Base-by-base conservation (phyloP, 192 early-diverging fungal genomes). In the Umbelopsis vinacea region DNA sequence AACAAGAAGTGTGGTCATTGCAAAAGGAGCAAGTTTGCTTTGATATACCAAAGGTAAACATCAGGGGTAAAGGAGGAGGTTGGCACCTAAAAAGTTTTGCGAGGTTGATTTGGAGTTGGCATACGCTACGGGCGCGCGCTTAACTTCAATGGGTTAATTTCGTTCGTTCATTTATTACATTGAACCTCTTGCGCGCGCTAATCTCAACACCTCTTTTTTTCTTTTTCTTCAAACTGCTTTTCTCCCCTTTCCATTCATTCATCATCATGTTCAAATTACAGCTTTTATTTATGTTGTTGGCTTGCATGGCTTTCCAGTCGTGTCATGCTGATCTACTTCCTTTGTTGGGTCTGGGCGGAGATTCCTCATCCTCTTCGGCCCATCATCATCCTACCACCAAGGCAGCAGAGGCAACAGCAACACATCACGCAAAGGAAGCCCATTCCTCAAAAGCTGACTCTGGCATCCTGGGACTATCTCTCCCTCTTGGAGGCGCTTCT, bases 241-340 rank as follows among this genome's bases (percentile, higher is more conserved):
- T 54, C 53, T 54, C 11, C 40, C 48, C 48, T 21, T 63, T 63
- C 57, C 57, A 63, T 63, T 63, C 57, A 10, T 63, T 63, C 57
- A 17, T 63, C 57, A 17, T 5, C 3, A 63, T 63, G 57, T 9
- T 63, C 12, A 63, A 63, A 14, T 33, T 33, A 29, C 33, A 63
- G 26, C 57, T 63, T 37, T 63, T 63, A 63, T 63, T 63, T 29
- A 33, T 26, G 26, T 63, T 63, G 17, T 5, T 63, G 57, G 57
- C 57, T 63, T 63, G 10, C 33, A 26, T 63, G 57, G 57, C 57
- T 63, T 37, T 63, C 57, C 57, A 63, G 33, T 63, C 57, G 57
- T 29, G 29, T 19, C 23, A 63, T 63, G 57, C 57, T 63, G 57
- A 63, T 63, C 57, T 63, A 35, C 57, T 63, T 63, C 57, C 57